Conservation (phyloP, 2,329 filamentous ascomycete genomes). For the Epichloe bromicola region DNA sequence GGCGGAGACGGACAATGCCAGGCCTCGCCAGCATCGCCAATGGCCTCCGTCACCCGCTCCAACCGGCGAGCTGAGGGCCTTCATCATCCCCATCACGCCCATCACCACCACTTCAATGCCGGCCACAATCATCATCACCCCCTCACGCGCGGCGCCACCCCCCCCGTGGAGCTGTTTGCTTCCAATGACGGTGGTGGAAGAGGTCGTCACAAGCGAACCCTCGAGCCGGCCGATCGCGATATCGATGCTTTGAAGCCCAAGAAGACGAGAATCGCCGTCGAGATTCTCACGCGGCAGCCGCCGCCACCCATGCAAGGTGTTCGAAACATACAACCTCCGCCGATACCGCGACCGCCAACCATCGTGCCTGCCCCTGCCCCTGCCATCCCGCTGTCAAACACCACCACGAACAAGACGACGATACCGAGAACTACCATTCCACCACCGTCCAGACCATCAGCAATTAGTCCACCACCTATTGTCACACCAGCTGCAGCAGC, state of each 20-base stretch:
- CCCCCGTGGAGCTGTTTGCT: conserved; percentile 8
- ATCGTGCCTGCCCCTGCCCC: conserved; percentile 6
- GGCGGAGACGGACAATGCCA: conserved; percentile 23
- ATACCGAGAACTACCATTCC: not conserved
- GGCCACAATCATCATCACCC: conserved; percentile 11
- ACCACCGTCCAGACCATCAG: not conserved
- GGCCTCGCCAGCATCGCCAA: conserved; percentile 24
- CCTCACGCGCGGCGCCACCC: conserved; percentile 11
- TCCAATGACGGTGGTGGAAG: conserved; percentile 20
- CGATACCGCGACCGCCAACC: conserved; percentile 14
- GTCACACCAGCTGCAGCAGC: conserved; percentile 1
- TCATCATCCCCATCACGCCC: conserved; percentile 16
- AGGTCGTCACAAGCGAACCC: conserved; percentile 34
- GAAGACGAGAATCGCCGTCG: conserved; percentile 38
- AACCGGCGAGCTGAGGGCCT: conserved; percentile 35
- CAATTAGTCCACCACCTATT: conserved; percentile 2
- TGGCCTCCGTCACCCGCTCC: conserved; percentile 41
- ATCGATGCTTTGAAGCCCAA: conserved; percentile 33
- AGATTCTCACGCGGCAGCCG: conserved; percentile 28
- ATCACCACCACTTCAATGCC: conserved; percentile 16
- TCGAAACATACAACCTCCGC: conserved; percentile 13
- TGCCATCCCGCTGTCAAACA: conserved; percentile 3
- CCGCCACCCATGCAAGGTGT: conserved; percentile 16
- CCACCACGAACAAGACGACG: conserved; percentile 3
- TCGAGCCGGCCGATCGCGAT: conserved; percentile 31